Evolutionary conservation across 768 basidiomycete species (phyloP).

Genomic region (Calocybe gangraenosa): DNA sequence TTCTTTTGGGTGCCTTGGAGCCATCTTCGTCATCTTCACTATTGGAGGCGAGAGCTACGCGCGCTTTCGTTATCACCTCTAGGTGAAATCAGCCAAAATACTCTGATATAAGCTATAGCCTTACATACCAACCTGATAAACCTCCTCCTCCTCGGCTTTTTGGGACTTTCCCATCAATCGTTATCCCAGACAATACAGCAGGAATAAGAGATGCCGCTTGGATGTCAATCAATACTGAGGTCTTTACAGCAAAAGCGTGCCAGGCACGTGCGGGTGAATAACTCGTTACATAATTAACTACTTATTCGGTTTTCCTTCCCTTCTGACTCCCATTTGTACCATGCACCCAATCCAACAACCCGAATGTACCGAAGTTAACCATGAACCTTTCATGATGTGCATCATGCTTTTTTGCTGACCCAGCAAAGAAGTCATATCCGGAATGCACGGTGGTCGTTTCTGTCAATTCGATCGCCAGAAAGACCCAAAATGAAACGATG

Average conservation of each 20-base stretch:
- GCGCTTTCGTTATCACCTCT: slow-evolving; percentile 63
- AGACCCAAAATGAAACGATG: slow-evolving; percentile 24
- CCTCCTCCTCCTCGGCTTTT: background rate
- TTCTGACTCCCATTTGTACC: slow-evolving; percentile 10
- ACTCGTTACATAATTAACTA: too few species aligned
- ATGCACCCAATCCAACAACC: slow-evolving; percentile 24
- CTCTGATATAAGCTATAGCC: too few species aligned
- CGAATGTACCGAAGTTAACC: slow-evolving; percentile 23
- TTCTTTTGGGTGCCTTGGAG: slow-evolving; percentile 3
- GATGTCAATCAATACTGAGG: too few species aligned
- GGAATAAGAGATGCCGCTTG: too few species aligned
- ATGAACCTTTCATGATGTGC: slow-evolving; percentile 25
- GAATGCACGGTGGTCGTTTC: slow-evolving; percentile 26
- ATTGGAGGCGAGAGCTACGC: slow-evolving; percentile 31
- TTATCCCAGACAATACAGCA: too few species aligned
- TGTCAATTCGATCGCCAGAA: slow-evolving; percentile 20
- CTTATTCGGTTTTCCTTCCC: slow-evolving; percentile 4
- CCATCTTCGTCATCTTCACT: slow-evolving; percentile 17
- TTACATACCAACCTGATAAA: background rate
- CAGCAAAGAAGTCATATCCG: slow-evolving; percentile 24
- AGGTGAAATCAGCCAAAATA: too few species aligned
- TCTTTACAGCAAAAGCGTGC: too few species aligned
- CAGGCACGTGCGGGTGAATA: too few species aligned
- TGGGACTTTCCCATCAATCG: background rate
- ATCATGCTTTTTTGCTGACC: slow-evolving; percentile 22